These are phyloP conservation scores for Neopestalotiopsis sp. DNA, from an alignment of 2,329 filamentous ascomycete species.

Conservation along the genomic window DNA sequence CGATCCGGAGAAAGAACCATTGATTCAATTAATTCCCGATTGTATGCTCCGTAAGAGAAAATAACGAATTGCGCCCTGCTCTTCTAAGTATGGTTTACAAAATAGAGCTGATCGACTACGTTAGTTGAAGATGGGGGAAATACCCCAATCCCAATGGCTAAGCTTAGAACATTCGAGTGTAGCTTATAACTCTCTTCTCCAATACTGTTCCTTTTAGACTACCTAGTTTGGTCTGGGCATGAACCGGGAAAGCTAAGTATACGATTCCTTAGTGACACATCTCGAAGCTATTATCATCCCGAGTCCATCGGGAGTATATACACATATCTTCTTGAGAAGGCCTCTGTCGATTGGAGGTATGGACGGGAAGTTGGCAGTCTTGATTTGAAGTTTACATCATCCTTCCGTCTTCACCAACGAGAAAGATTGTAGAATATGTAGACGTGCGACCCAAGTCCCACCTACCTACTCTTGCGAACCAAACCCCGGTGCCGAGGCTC, in stretches of 20 bases:
- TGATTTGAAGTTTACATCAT: not conserved
- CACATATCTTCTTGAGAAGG: too few species aligned
- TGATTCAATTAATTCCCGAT: not conserved
- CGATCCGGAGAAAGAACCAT: not conserved
- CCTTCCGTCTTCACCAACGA: not conserved
- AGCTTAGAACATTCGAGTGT: not conserved
- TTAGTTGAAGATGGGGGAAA: not conserved
- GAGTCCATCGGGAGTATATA: not conserved
- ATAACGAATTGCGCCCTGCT: not conserved
- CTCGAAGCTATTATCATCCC: not conserved
- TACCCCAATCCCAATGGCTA: not conserved
- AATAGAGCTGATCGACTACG: not conserved
- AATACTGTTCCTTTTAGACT: not conserved
- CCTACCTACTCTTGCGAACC: not conserved
- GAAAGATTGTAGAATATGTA: not conserved
- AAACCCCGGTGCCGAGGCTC: not conserved
- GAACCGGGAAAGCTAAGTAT: not conserved
- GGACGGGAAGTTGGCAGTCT: not conserved
- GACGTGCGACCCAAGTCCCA: constrained; percentile 1
- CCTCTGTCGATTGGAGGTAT: not conserved
- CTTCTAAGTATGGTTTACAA: not conserved
- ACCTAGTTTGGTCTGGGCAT: not conserved
- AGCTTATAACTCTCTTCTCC: not conserved
- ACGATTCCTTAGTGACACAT: not conserved
- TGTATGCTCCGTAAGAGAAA: not conserved